Evolutionary conservation across 208 protist species (phyloP), one percentile per base, ranked within the genome.

Genomic region (Borovskyia barvae): DNA sequence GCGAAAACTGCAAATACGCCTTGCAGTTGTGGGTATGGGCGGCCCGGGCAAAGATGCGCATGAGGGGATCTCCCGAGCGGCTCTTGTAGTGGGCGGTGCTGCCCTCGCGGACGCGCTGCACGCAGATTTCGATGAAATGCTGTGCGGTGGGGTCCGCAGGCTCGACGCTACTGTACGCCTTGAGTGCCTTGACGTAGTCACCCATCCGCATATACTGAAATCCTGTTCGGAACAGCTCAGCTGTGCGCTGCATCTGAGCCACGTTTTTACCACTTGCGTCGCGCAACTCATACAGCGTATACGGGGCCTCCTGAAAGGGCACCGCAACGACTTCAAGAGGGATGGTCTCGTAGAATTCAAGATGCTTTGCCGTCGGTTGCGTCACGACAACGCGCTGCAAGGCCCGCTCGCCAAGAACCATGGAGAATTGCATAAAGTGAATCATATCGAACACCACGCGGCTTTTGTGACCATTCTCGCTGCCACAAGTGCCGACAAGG

Each of bases 171-270:
- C 17, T 33, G 52, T 81, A 83, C 24, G 71, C 32, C 8, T 51
- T 5, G 19, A 78, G 64, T 3, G 80, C 80, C 17, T 67, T 25
- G 28, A 54, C 60, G 66, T 87, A 87, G 12, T 55, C 48, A 24
- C 76, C 76, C 2, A 66, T 24, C 29, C 72, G 65, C 75, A 82
- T 82, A 2, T 66, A 63, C 28, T 80, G 68, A 46, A 87, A 87
- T n/a, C 70, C 80, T 43, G 61, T 62, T n/a, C 76, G 71, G 55
- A 81, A 82, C 8, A 58, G 59, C 22, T 67, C 67, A 3, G 65
- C 50, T n/a, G 58, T 66, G 20, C 30, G 47, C 25, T 59, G 39
- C 47, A 65, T 54, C 37, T 37, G 36, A 9, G 42, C 33, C 2
- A 46, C 33, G 45, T 45, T 39, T 12, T 26, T 35, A 15, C 20